These are phyloP conservation scores for Russula sp. DNA, from an alignment of 768 basidiomycete species.

Conservation along the genomic window DNA sequence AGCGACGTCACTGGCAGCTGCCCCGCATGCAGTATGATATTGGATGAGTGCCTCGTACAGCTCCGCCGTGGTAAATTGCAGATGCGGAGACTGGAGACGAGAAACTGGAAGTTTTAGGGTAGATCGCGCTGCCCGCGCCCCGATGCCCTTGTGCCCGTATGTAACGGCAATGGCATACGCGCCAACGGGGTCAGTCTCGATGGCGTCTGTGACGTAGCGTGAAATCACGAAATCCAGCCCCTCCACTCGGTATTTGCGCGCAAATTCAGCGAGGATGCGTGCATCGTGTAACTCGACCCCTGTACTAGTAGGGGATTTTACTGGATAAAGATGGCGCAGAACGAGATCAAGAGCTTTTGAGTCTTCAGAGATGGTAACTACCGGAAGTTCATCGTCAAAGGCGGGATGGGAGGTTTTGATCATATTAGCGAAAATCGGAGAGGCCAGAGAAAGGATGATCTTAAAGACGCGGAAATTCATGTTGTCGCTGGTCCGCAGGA, in stretches of 20 bases:
- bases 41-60: not conserved
- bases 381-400: not conserved
- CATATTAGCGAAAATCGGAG: slow-evolving; percentile 12
- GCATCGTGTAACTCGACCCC: not conserved
- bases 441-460: slow-evolving; percentile 16
- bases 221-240: not conserved
- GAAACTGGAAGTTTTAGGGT: not conserved
- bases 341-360: slow-evolving; percentile 7
- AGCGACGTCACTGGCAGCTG: not conserved
- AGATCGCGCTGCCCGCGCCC: not conserved
- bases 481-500: slow-evolving; percentile 10
- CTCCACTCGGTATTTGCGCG: slow-evolving; percentile 19
- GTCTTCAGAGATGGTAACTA: slow-evolving; percentile 8
- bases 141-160: not conserved
- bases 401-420: slow-evolving; percentile 7
- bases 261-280: slow-evolving; percentile 10
- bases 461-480: slow-evolving; percentile 16
- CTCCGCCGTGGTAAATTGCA: not conserved
- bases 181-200: slow-evolving; percentile 15
- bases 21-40: slow-evolving; percentile 7
- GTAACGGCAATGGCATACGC: slow-evolving; percentile 13
- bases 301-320: not conserved
- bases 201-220: not conserved
- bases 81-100: not conserved
- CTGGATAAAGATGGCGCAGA: slow-evolving; percentile 18